A percentile compares a stretch with the other conserved stretches of the same genome.
These are phyloP conservation scores for Claviceps africana DNA, from an alignment of 2,329 filamentous ascomycete genomes.

Conservation along the genomic window DNA sequence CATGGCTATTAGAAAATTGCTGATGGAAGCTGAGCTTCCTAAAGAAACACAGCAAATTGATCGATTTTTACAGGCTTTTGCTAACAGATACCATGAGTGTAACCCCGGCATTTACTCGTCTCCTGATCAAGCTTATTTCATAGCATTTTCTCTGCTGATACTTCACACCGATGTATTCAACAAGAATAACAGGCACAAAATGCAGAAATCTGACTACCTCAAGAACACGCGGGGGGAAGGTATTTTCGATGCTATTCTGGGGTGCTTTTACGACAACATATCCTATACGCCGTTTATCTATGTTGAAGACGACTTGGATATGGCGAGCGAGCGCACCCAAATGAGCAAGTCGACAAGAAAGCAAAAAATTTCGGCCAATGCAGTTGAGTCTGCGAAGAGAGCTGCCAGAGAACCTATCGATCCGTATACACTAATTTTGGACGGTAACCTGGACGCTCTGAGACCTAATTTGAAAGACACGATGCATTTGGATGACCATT, in stretches of 20 bases:
- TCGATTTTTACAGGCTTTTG: slow-evolving; percentile 82
- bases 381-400: slow-evolving; percentile 38
- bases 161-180: slow-evolving; percentile 99
- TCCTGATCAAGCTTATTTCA: slow-evolving; percentile 93
- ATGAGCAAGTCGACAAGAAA: slow-evolving; percentile 59
- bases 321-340: slow-evolving; percentile 59
- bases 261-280: slow-evolving; percentile 97
- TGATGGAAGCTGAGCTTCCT: slow-evolving; percentile 92
- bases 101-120: slow-evolving; percentile 90
- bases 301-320: slow-evolving; percentile 79
- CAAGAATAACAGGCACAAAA: slow-evolving; percentile 98
- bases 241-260: slow-evolving; percentile 83
- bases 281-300: slow-evolving; percentile 97
- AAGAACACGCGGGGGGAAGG: slow-evolving; percentile 89
- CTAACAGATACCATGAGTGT: slow-evolving; percentile 94
- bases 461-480: slow-evolving; percentile 82
- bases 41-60: slow-evolving; percentile 98
- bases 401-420: slow-evolving; percentile 75
- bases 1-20: slow-evolving; percentile 87
- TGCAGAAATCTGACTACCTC: slow-evolving; percentile 90
- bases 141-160: slow-evolving; percentile 91
- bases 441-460: slow-evolving; percentile 70
- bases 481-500: slow-evolving; percentile 83
- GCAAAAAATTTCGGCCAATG: slow-evolving; percentile 51
- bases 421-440: slow-evolving; percentile 86